These are phyloP conservation scores for Leccinum subrobustum DNA, from an alignment of 1,284 basidiomycete species.

Conservation along the genomic window DNA sequence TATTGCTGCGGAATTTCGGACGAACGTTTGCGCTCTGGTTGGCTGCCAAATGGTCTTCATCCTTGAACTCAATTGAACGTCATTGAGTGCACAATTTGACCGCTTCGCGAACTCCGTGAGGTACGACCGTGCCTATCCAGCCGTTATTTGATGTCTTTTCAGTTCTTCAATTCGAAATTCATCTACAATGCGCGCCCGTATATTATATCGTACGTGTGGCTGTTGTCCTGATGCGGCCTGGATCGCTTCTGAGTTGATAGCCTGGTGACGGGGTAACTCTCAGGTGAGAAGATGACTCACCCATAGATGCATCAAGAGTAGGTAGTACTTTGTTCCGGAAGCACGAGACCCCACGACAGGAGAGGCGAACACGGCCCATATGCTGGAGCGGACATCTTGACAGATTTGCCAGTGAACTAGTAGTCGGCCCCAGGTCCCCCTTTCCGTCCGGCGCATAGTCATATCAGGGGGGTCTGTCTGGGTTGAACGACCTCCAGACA, in stretches of 20 bases:
- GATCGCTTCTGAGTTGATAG: not conserved
- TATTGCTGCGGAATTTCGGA: not conserved
- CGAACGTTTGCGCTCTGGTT: slow-evolving; percentile 3
- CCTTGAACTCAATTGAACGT: not conserved
- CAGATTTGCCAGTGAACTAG: not conserved
- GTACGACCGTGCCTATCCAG: not conserved
- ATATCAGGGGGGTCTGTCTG: not conserved
- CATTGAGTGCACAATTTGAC: not conserved
- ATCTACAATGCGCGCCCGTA: not conserved
- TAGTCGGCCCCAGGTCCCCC: not conserved
- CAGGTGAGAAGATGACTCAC: not conserved
- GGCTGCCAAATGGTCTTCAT: not conserved
- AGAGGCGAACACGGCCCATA: not conserved
- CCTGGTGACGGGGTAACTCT: not conserved
- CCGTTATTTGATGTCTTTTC: not conserved
- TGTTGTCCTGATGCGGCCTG: not conserved
- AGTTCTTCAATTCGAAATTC: not conserved
- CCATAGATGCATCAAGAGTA: not conserved
- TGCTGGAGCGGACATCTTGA: not conserved
- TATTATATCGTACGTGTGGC: not conserved
- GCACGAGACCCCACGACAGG: not conserved
- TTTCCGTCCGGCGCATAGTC: not conserved
- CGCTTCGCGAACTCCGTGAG: not conserved
- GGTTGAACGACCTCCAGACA: not conserved
- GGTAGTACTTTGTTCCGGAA: not conserved